Percentiles rank a stretch among this genome's conserved stretches.
phyloP scores from a whole-genome alignment of 108 stramenopile genomes.

The Cyclotella kingstonii region DNA sequence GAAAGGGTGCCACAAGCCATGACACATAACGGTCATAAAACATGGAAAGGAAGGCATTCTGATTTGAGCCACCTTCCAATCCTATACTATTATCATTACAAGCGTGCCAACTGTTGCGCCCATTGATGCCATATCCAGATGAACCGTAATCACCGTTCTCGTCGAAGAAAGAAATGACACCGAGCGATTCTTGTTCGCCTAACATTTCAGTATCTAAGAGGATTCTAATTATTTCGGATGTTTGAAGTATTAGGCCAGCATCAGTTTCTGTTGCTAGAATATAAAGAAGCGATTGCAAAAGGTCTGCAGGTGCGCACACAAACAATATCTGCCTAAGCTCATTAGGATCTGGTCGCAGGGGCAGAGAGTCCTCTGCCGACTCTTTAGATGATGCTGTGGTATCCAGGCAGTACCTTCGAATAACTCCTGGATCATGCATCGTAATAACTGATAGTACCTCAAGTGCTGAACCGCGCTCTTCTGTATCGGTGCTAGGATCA shows the following conservation, averaged over 20 bases:
- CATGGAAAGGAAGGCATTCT: constrained; percentile 74
- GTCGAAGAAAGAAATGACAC: constrained; percentile 43
- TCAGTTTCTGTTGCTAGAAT: constrained; percentile 71
- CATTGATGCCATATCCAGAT: not conserved
- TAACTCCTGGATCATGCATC: constrained; percentile 73
- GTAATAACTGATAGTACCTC: constrained; percentile 76
- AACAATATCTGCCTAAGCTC: constrained; percentile 65
- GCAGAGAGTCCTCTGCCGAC: constrained; percentile 9
- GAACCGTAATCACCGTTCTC: constrained; percentile 47
- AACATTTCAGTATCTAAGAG: constrained; percentile 82
- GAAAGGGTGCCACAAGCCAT: constrained; percentile 84
- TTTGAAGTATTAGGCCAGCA: constrained; percentile 79
- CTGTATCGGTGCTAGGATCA: constrained; percentile 68
- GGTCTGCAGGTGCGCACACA: constrained; percentile 62
- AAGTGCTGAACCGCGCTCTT: constrained; percentile 73
- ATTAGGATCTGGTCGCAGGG: constrained; percentile 61
- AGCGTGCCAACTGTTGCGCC: constrained; percentile 10
- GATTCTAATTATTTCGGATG: constrained; percentile 78
- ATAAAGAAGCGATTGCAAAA: constrained; percentile 68
- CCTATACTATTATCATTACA: constrained; percentile 5
- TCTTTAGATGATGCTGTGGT: too few species aligned
- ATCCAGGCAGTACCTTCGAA: constrained; percentile 69
- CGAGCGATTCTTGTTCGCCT: constrained; percentile 53
- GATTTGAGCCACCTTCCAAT: constrained; percentile 37
- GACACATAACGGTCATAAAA: constrained; percentile 83